Evolutionary conservation across 164 flowering plant genomes (phyloP).

Genomic region (Protea cynaroides): DNA sequence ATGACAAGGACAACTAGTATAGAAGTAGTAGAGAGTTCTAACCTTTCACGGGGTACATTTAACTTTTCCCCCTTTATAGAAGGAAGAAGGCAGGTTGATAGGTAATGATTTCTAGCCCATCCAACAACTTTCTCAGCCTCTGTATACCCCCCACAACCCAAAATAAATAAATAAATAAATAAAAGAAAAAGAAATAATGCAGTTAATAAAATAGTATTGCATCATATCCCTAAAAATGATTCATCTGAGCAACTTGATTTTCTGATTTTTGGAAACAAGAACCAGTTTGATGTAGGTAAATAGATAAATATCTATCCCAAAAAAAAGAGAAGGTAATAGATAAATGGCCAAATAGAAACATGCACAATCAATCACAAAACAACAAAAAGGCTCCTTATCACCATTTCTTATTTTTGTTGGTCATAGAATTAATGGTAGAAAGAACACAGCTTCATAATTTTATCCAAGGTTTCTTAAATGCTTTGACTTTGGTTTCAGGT

Average conservation of each 20-base stretch:
- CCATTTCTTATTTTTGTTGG: too few relatives aligned
- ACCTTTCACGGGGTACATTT: conserved; percentile 78
- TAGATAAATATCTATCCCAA: too few relatives aligned
- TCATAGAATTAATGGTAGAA: too few relatives aligned
- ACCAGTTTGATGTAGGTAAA: not conserved
- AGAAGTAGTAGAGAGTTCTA: conserved; percentile 3
- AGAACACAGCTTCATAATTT: too few relatives aligned
- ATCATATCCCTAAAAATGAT: not conserved
- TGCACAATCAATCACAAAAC: too few relatives aligned
- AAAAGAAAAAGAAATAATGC: not conserved
- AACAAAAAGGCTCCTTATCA: too few relatives aligned
- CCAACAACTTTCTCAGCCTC: conserved; percentile 97
- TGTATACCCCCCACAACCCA: conserved; percentile 18
- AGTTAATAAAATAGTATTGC: not conserved
- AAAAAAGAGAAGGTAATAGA: too few relatives aligned
- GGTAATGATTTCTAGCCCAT: conserved; percentile 92
- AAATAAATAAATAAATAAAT: not conserved
- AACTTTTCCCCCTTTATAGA: conserved; percentile 60
- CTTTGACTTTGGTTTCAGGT: too few relatives aligned
- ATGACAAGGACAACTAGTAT: not conserved
- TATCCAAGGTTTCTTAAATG: too few relatives aligned
- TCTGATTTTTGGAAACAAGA: too few relatives aligned
- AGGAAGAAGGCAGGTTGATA: conserved; percentile 61
- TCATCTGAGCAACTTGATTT: not conserved
- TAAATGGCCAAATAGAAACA: too few relatives aligned